These are phyloP conservation scores for Rhamnella rubrinervis DNA, from an alignment of 331 rosid genomes.

Conservation along the genomic window DNA sequence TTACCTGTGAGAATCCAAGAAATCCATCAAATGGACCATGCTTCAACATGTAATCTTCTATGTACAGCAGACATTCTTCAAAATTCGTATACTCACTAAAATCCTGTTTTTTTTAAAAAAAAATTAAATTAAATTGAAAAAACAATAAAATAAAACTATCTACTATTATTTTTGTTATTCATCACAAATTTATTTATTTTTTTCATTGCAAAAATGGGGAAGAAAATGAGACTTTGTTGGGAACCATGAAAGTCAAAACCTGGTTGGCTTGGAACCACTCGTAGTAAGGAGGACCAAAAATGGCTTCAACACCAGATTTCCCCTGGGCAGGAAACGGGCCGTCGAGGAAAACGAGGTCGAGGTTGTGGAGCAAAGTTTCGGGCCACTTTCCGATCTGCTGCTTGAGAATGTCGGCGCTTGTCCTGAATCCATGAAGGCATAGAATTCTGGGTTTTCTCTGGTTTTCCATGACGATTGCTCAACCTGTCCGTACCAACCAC, in stretches of 20 bases:
- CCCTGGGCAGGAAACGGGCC: constrained; percentile 41
- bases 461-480: constrained; percentile 25
- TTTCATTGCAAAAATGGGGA: not conserved
- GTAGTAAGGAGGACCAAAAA: constrained; percentile 46
- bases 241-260: constrained; percentile 24
- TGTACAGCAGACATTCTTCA: constrained; percentile 39
- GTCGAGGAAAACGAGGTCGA: constrained; percentile 48
- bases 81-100: constrained; percentile 32
- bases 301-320: constrained; percentile 34
- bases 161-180: not conserved
- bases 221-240: not conserved
- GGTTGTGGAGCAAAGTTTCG: constrained; percentile 24
- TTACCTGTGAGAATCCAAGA: constrained; percentile 45
- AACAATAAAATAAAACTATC: not conserved
- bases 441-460: constrained; percentile 40
- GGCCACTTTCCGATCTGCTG: constrained; percentile 34
- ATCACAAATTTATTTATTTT: not conserved
- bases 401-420: constrained; percentile 44
- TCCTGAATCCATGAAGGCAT: constrained; percentile 57
- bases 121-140: too few relatives aligned
- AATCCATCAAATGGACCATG: constrained; percentile 61
- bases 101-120: constrained; percentile 13
- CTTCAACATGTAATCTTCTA: constrained; percentile 52
- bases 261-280: constrained; percentile 59
- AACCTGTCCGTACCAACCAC: too few relatives aligned